Base-by-base conservation (phyloP, 2,329 filamentous ascomycete species). In the Coleophoma crateriformis region DNA sequence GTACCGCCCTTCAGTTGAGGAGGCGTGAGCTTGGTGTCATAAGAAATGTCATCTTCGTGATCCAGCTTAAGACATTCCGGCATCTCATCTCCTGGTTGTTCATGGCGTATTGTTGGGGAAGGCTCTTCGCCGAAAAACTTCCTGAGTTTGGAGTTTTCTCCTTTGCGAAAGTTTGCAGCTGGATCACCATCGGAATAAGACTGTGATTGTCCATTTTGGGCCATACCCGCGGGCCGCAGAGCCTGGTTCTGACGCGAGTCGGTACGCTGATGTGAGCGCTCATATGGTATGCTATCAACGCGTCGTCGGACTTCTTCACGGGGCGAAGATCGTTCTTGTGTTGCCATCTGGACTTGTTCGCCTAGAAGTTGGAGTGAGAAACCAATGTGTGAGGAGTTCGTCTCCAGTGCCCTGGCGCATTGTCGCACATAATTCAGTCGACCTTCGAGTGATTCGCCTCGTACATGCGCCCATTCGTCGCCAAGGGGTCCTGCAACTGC, bases 401-500 rank as follows among this genome's bases (percentile, higher is more conserved):
- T 88, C 65, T 97, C 90, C 15, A 99, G 74, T 43, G 92, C 87
- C 58, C 87, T 82, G 10, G 85, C 83, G 53, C 89, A 87, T 51
- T 82, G 77, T 47, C 87, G 82, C 51, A 96, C 90, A 54, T 88
- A 85, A 55, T 87, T 87, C 22, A 97, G 70, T 19, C 94, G 84
- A 57, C 89, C 89, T 63, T 96, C 92, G 32, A 99, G 74, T 7
- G 91, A 88, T 64, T 95, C 90, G 2, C 90, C 90, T 40, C 90
- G 84, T n/a, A 91, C 76, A 65, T 96, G 90, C 4, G 91, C 83
- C 94, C 94, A 99, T 69, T 99, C 94, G 64, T 99, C 94, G 8
- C 87, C 88, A 40, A 99, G 70, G 6, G 94, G 94, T 8, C 89
- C 89, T 6, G 90, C 88, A n/a, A 97, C 87, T 20, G 88, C 84